A percentile compares a stretch with the other conserved stretches of the same genome.
Evolutionary conservation across 2,329 filamentous ascomycete genomes (phyloP).

Genomic region (Tolypocladium ovalisporum): DNA sequence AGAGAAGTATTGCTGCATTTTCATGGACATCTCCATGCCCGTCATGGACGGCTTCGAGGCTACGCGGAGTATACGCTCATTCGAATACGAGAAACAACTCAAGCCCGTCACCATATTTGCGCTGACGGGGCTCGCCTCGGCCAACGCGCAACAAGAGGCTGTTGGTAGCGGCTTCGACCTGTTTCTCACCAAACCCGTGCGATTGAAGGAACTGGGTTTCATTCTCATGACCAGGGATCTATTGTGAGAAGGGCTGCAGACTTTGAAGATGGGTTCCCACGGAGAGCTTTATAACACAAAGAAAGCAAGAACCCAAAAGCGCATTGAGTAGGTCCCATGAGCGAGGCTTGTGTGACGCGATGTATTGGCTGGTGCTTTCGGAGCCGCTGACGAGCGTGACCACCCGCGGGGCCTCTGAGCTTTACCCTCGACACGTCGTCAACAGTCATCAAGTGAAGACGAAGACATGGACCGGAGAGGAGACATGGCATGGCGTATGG

Average conservation of each 20-base stretch:
- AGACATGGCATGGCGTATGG: too few species aligned
- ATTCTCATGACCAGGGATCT: background rate
- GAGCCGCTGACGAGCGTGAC: background rate
- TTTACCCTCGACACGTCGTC: too few species aligned
- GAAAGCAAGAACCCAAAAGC: too few species aligned
- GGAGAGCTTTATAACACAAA: too few species aligned
- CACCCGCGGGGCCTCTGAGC: too few species aligned
- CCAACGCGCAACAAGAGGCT: constrained; percentile 36
- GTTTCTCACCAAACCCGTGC: constrained; percentile 40
- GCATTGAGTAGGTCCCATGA: too few species aligned
- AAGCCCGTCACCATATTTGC: constrained; percentile 34
- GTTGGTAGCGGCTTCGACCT: constrained; percentile 38
- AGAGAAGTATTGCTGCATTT: constrained; percentile 10
- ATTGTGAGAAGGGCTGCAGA: background rate
- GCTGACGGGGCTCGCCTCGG: constrained; percentile 36
- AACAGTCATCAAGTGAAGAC: too few species aligned
- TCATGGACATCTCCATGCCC: constrained; percentile 42
- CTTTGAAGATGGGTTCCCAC: background rate
- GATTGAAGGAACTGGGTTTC: constrained; percentile 14
- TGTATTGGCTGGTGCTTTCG: background rate
- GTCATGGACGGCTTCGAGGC: constrained; percentile 37
- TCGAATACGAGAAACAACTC: constrained; percentile 28
- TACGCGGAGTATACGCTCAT: constrained; percentile 31
- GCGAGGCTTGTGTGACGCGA: background rate
- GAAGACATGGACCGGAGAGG: too few species aligned